Base-by-base conservation (phyloP, 805 yeast genomes). In the Debaryomyces prosopidis region DNA sequence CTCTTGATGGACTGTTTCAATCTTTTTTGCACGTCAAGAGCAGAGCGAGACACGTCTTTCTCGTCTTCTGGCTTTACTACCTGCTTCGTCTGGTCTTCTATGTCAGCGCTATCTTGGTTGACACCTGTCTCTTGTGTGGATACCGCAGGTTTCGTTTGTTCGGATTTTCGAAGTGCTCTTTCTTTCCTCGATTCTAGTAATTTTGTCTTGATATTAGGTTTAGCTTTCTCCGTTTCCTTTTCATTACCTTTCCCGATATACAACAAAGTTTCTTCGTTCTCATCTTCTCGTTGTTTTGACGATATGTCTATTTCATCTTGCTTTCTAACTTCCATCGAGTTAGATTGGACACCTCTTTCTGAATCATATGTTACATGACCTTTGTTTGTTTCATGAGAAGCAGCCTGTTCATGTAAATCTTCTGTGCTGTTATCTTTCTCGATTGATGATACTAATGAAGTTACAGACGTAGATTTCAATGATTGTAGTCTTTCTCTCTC, bases 21-120 rank as follows among this genome's bases (percentile, higher is more conserved):
- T 52, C 70, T 69, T 47, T 73, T 77, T 46, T 73, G 76, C 9
- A 73, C 70, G 35, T 72, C 76, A 26, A 58, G 58, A 1, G 33
- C 16, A 12, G 16, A n/a, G 6, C 16, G 16, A 2, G 16, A 30
- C 33, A 14, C 33, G 7, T 30, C 33, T 11, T 30, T 30, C 16
- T 30, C 33, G 2, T 12, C 16, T 12, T 3, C 11, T 30, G 16
- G 9, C 4, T 14, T 34, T 34, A 16, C n/a, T 3, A 7, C 2
- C 17, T 3, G n/a, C 9, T n/a, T 34, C 9, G 10, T 10, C 26
- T 7, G 26, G 9, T 23, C 26, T n/a, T 34, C 23, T 12, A 17
- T 19, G 4, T 12, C 19, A 7, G 17, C 16, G 10, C 12, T 10
- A 15, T 3, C 37, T 34, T 9, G 19, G 2, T 4, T 19, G 15